These are phyloP conservation scores for Musa itinerans DNA, from an alignment of 176 grass and related monocot species.

Conservation along the genomic window DNA sequence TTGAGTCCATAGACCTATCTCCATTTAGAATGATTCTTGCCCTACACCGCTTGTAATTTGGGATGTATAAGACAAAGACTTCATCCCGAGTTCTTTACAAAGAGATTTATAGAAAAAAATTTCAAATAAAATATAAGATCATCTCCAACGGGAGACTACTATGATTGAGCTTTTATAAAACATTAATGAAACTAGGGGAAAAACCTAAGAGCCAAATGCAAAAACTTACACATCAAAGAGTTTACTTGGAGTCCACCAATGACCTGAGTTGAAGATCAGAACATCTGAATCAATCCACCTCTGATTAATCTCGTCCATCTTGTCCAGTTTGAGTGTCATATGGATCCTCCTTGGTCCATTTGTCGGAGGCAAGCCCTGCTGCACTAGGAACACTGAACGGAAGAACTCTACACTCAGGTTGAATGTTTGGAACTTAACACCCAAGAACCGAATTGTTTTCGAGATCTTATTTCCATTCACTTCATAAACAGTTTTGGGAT, in stretches of 20 bases:
- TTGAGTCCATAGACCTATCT: too few species aligned
- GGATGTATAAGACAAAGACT: too few species aligned
- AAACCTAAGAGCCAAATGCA: background rate
- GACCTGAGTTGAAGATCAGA: slow-evolving; percentile 95
- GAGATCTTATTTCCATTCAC: slow-evolving; percentile 86
- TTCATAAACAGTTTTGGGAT: slow-evolving; percentile 70
- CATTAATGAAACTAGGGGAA: background rate
- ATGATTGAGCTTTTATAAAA: too few species aligned
- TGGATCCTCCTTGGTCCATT: slow-evolving; percentile 44
- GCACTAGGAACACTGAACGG: slow-evolving; percentile 73
- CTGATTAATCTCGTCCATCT: slow-evolving; percentile 56
- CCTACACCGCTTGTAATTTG: too few species aligned
- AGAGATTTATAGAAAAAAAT: too few species aligned
- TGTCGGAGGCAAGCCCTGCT: slow-evolving; percentile 47
- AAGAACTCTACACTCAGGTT: slow-evolving; percentile 87
- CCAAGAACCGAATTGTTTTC: slow-evolving; percentile 85
- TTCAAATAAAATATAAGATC: too few species aligned
- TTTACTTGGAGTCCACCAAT: slow-evolving; percentile 98
- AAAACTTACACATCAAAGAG: slow-evolving; percentile 92
- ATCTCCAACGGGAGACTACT: too few species aligned
- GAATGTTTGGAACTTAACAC: slow-evolving; percentile 75
- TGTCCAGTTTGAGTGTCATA: slow-evolving; percentile 62
- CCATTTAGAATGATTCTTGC: too few species aligned
- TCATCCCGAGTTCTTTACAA: too few species aligned
- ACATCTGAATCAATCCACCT: slow-evolving; percentile 66